Conservation (phyloP, 352 stramenopile genomes). For the Blastocystis sp. region DNA sequence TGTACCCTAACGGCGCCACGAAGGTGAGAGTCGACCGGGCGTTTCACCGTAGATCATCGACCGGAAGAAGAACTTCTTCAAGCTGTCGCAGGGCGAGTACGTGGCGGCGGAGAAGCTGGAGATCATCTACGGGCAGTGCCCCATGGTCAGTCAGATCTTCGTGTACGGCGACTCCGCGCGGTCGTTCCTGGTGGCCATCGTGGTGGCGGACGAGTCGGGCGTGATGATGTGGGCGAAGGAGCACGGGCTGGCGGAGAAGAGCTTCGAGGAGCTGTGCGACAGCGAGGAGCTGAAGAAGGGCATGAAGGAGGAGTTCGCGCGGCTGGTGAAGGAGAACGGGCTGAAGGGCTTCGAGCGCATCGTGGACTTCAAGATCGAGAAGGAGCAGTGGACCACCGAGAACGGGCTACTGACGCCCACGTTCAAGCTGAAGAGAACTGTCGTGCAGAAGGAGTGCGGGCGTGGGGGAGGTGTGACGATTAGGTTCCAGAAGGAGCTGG, state of each 20-base stretch:
- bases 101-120: slow-evolving; percentile 80
- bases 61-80: slow-evolving; percentile 76
- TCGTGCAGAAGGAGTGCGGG: slow-evolving; percentile 48
- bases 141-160: slow-evolving; percentile 78
- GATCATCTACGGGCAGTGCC: slow-evolving; percentile 77
- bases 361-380: slow-evolving; percentile 76
- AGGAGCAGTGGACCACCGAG: slow-evolving; percentile 76
- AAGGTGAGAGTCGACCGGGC: background rate
- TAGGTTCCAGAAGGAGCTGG: slow-evolving; percentile 49
- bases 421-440: slow-evolving; percentile 77
- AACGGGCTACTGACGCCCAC: slow-evolving; percentile 80
- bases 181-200: slow-evolving; percentile 76
- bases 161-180: slow-evolving; percentile 79
- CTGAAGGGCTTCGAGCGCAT: slow-evolving; percentile 78
- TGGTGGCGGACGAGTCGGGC: slow-evolving; percentile 76
- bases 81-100: slow-evolving; percentile 57
- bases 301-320: slow-evolving; percentile 63
- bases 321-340: slow-evolving; percentile 74
- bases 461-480: background rate
- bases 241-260: slow-evolving; percentile 51
- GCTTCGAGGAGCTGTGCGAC: slow-evolving; percentile 70
- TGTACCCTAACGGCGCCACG: slow-evolving; percentile 77
- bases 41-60: slow-evolving; percentile 76
- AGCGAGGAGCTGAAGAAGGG: slow-evolving; percentile 42
- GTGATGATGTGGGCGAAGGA: slow-evolving; percentile 75